phyloP scores from a whole-genome alignment of 176 grass and related monocot species.

The barley (Hordeum vulgare) region MorexV3_pseudomolecules_assembly NC_058524.1:123028744-123029243 shows the following conservation, averaged over 20 bases:
- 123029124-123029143: constrained; percentile 57
- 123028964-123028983: neutral
- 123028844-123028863: neutral
- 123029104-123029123: constrained; percentile 48
- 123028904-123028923: neutral
- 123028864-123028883: neutral
- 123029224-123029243: constrained; percentile 52
- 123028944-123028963: neutral
- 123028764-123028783: no score
- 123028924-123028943: neutral
- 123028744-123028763: no score
- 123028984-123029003: neutral
- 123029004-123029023: neutral
- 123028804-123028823: no score
- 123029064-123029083: constrained; percentile 86
- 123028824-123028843: no score
- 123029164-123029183: constrained; percentile 79
- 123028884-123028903: neutral
- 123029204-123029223: constrained; percentile 70
- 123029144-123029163: constrained; percentile 94
- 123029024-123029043: constrained; percentile 9
- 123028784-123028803: no score
- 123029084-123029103: constrained; percentile 94
- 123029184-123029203: constrained; percentile 67
- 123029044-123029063: constrained; percentile 19